Conservation (phyloP, 2,329 filamentous ascomycete species). For the Trichoderma gracile region DNA sequence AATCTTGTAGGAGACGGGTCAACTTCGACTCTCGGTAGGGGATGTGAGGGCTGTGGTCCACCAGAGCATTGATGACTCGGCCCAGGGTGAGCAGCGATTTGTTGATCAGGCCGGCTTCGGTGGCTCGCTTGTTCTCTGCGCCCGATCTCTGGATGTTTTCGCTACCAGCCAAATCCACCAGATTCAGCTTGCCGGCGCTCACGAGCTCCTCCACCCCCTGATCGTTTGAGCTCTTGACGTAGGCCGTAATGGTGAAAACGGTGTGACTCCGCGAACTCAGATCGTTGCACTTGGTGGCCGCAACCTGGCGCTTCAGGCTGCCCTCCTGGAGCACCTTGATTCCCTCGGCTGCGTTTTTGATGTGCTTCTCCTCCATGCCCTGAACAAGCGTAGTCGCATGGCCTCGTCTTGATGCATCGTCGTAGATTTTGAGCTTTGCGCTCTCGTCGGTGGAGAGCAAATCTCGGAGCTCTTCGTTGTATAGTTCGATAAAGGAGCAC, state of each 20-base stretch:
- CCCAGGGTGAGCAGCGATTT: slow-evolving; percentile 94
- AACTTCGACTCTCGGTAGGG: slow-evolving; percentile 93
- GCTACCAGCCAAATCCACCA: slow-evolving; percentile 94
- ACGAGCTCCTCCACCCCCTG: slow-evolving; percentile 87
- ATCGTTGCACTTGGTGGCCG: slow-evolving; percentile 99
- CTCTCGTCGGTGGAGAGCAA: slow-evolving; percentile 79
- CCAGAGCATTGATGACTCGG: slow-evolving; percentile 94
- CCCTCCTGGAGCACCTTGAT: slow-evolving; percentile 87
- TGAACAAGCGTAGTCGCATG: slow-evolving; percentile 85
- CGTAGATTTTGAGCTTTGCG: slow-evolving; percentile 90
- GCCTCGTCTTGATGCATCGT: slow-evolving; percentile 85
- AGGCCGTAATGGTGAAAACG: slow-evolving; percentile 92
- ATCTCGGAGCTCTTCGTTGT: slow-evolving; percentile 96
- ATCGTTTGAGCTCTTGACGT: slow-evolving; percentile 78
- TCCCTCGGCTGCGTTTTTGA: slow-evolving; percentile 79
- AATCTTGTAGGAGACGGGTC: slow-evolving; percentile 92
- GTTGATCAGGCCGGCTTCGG: slow-evolving; percentile 96
- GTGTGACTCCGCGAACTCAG: slow-evolving; percentile 96
- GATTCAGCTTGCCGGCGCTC: slow-evolving; percentile 88
- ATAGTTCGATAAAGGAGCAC: slow-evolving; percentile 97
- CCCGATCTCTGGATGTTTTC: slow-evolving; percentile 97
- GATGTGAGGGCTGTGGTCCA: slow-evolving; percentile 87
- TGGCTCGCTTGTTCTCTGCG: slow-evolving; percentile 95
- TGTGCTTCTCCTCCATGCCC: slow-evolving; percentile 96
- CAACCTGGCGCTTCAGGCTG: slow-evolving; percentile 94